These are phyloP conservation scores for Agrocybe pediades DNA, from an alignment of 768 basidiomycete species.

Conservation along the genomic window DNA sequence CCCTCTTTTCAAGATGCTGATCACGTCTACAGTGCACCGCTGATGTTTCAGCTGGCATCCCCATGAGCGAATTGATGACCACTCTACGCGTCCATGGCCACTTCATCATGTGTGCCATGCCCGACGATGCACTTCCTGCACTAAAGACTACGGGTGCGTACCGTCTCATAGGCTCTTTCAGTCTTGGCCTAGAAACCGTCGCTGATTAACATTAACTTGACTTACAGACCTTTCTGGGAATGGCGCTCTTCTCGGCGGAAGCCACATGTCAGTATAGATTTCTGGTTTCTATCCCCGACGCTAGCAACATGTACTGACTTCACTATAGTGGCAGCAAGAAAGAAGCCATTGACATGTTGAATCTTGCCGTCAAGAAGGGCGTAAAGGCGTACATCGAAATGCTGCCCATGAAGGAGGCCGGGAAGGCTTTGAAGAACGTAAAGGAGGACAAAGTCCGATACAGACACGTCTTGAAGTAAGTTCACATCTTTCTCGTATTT, in stretches of 20 bases:
- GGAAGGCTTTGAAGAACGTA: constrained; percentile 48
- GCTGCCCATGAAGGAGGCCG: constrained; percentile 44
- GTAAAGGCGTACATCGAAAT: constrained; percentile 50
- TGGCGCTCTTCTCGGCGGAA: constrained; percentile 30
- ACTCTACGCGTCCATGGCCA: constrained; percentile 54
- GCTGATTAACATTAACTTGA: constrained; percentile 13
- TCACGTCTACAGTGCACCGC: constrained; percentile 24
- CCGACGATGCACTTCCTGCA: constrained; percentile 46
- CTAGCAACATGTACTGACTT: constrained; percentile 21
- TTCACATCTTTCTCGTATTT: background rate
- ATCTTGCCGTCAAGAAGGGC: constrained; percentile 55
- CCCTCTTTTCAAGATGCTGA: background rate
- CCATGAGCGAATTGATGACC: constrained; percentile 33
- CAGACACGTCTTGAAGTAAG: constrained; percentile 49
- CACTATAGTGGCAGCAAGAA: constrained; percentile 55
- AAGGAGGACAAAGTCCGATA: constrained; percentile 53
- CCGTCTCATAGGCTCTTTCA: no score
- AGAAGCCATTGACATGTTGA: constrained; percentile 59
- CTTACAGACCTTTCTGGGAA: constrained; percentile 22
- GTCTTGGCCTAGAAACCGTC: no score
- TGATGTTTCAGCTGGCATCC: constrained; percentile 28
- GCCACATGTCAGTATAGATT: constrained; percentile 23
- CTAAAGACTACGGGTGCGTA: constrained; percentile 24
- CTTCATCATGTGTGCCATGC: constrained; percentile 60
- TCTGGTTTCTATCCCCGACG: background rate